phyloP scores from a whole-genome alignment of 768 basidiomycete species.

The Collybia nuda region DNA sequence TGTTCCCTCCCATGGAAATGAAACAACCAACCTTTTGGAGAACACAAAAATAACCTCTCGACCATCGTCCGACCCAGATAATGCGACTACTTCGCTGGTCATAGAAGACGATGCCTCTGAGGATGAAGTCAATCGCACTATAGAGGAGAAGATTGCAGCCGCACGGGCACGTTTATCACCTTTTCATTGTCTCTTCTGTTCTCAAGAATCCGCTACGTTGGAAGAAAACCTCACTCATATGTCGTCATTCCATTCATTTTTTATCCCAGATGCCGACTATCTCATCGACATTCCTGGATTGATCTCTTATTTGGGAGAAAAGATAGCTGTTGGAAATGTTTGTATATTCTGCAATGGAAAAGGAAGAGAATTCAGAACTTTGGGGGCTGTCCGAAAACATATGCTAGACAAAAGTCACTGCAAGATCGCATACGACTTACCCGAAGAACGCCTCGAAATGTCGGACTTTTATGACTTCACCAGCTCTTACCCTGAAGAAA shows the following conservation, averaged over 20 bases:
- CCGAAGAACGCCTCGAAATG: constrained; percentile 78
- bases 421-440: constrained; percentile 89
- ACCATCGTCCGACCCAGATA: constrained; percentile 10
- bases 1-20: neutral
- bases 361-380: constrained; percentile 75
- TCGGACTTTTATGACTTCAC: constrained; percentile 95
- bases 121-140: constrained; percentile 52
- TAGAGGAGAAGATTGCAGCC: constrained; percentile 75
- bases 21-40: neutral
- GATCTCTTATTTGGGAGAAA: constrained; percentile 85
- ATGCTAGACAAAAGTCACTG: constrained; percentile 97
- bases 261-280: constrained; percentile 92
- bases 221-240: constrained; percentile 83
- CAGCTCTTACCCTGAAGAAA: constrained; percentile 65
- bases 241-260: constrained; percentile 87
- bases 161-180: constrained; percentile 63
- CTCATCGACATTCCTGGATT: constrained; percentile 83
- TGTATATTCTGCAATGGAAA: constrained; percentile 90
- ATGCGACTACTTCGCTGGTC: constrained; percentile 15
- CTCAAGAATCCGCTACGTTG: constrained; percentile 45
- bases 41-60: constrained; percentile 12
- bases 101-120: constrained; percentile 34
- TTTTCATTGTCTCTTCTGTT: constrained; percentile 86
- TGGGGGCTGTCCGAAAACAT: constrained; percentile 91
- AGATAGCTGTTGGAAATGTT: constrained; percentile 88